A percentile compares a stretch with the other conserved stretches of the same genome.
phyloP scores from a whole-genome alignment of 2,329 filamentous ascomycete genomes.

The Epicoccum sorghinum region DNA sequence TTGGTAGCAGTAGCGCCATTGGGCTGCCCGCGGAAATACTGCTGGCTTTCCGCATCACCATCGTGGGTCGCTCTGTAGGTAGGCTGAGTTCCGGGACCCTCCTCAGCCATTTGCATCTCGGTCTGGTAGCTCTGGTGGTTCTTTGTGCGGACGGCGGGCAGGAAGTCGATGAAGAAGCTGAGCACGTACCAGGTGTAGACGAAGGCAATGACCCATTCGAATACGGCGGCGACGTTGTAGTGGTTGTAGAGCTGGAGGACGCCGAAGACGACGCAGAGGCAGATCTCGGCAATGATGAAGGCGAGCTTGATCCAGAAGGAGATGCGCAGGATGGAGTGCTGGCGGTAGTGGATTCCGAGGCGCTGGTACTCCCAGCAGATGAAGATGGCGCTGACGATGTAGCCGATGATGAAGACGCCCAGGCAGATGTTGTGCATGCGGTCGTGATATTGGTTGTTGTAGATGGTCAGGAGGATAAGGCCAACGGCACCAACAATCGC shows the following conservation, averaged over 20 bases:
- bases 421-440: slow-evolving; percentile 77
- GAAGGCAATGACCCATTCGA: slow-evolving; percentile 82
- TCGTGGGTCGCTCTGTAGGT: slow-evolving; percentile 23
- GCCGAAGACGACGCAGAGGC: slow-evolving; percentile 75
- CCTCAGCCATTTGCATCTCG: slow-evolving; percentile 42
- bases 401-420: slow-evolving; percentile 82
- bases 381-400: slow-evolving; percentile 83
- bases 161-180: slow-evolving; percentile 85
- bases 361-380: slow-evolving; percentile 90
- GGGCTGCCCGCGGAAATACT: slow-evolving; percentile 33
- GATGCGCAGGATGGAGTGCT: slow-evolving; percentile 72
- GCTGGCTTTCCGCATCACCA: slow-evolving; percentile 31
- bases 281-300: slow-evolving; percentile 79
- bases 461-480: slow-evolving; percentile 82
- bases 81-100: slow-evolving; percentile 15
- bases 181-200: slow-evolving; percentile 88
- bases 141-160: slow-evolving; percentile 73
- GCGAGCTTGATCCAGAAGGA: slow-evolving; percentile 88
- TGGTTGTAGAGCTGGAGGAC: slow-evolving; percentile 57
- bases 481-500: slow-evolving; percentile 79
- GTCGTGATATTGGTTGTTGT: slow-evolving; percentile 76
- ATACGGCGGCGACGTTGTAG: slow-evolving; percentile 72
- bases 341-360: slow-evolving; percentile 77
- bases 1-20: slow-evolving; percentile 16
- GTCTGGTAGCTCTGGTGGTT: slow-evolving; percentile 47